Conservation (phyloP, 495 filamentous ascomycete species). For the Pyronema domesticum region DNA sequence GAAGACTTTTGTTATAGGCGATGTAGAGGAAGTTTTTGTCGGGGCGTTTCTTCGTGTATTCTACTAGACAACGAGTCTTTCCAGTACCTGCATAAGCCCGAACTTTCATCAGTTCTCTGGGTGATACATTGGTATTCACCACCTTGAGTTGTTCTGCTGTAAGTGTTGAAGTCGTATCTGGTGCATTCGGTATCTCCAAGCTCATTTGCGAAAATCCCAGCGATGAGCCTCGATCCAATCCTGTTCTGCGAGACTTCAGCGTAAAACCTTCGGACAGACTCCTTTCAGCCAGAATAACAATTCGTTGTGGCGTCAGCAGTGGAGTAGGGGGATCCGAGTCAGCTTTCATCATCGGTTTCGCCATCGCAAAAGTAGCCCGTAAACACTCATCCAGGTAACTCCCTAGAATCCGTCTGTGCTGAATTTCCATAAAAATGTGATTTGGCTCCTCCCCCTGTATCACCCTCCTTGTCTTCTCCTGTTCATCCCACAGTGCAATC, state of each 20-base stretch:
- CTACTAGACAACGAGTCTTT: constrained; percentile 15
- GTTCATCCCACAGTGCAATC: constrained; percentile 6
- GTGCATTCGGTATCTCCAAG: background rate
- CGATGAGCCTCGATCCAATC: background rate
- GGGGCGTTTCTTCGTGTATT: constrained; percentile 16
- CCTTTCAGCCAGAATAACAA: background rate
- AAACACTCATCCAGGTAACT: background rate
- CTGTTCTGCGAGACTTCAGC: background rate
- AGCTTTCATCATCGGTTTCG: background rate
- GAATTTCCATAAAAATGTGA: constrained; percentile 1
- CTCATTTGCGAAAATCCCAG: background rate
- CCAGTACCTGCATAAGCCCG: constrained; percentile 18
- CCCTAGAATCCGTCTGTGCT: constrained; percentile 1
- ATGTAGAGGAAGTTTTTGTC: constrained; percentile 13
- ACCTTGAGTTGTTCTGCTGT: constrained; percentile 13
- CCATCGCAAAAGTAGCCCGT: background rate
- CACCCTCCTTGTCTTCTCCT: constrained; percentile 2
- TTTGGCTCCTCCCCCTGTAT: background rate
- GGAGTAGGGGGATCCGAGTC: background rate
- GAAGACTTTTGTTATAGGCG: constrained; percentile 14
- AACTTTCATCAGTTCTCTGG: constrained; percentile 13
- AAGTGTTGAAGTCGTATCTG: background rate
- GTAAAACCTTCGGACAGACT: background rate
- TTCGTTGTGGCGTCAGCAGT: background rate
- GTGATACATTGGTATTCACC: constrained; percentile 8